phyloP scores from a whole-genome alignment of 129 eudicot species.

The Artemisia tridentata region DNA sequence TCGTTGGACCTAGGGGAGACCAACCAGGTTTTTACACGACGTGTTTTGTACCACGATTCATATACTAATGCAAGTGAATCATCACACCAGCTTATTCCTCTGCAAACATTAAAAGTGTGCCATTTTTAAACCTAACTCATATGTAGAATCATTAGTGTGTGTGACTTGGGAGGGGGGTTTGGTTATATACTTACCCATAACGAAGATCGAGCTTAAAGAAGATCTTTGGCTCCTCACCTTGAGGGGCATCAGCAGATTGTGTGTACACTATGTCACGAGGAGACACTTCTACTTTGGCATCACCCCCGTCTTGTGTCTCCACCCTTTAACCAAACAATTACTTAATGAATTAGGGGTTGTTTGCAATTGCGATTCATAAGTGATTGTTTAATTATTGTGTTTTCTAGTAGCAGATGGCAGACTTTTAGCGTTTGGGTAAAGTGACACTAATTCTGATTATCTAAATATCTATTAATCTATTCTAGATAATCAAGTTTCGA shows the following conservation, averaged over 20 bases:
- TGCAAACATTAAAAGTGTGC: conserved; percentile 29
- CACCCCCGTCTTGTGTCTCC: conserved; percentile 98
- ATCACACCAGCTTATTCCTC: conserved; percentile 97
- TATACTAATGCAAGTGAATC: conserved; percentile 88
- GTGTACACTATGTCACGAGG: conserved; percentile 91
- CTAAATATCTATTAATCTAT: too few relatives aligned
- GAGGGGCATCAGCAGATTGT: conserved; percentile 79
- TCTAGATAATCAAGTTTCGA: too few relatives aligned
- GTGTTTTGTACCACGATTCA: conserved; percentile 96
- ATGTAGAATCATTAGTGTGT: not conserved
- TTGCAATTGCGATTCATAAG: too few relatives aligned
- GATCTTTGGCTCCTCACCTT: conserved; percentile 61
- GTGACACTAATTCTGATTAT: too few relatives aligned
- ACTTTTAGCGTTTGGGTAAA: too few relatives aligned
- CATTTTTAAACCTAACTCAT: not conserved
- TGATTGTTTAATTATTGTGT: not conserved
- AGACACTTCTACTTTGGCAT: conserved; percentile 91
- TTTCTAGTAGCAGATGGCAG: not conserved
- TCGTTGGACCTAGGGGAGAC: conserved; percentile 64
- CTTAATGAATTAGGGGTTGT: not conserved
- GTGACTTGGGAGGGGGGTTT: not conserved
- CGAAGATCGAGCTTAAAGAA: conserved; percentile 90
- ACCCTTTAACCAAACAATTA: conserved; percentile 50
- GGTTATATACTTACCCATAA: conserved; percentile 61
- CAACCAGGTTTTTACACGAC: conserved; percentile 74